Evolutionary conservation across 495 filamentous ascomycete species (phyloP), one percentile per base, ranked within the genome.

Genomic region (Hypoxylon fuscum): DNA sequence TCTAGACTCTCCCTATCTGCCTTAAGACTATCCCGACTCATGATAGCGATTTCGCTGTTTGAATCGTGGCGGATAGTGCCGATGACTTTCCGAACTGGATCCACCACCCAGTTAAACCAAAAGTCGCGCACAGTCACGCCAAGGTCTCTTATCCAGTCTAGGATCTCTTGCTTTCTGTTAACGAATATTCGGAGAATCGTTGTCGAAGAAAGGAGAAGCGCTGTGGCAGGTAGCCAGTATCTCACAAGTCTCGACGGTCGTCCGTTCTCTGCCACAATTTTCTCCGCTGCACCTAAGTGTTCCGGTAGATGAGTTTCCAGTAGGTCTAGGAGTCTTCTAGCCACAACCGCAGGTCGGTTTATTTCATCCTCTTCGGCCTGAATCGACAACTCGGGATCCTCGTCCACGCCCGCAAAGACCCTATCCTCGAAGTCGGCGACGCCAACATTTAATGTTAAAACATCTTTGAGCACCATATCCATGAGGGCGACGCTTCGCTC

Each of bases 91-190:
- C 84, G 84, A 2, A 86, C 76, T 0, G 95, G 95, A 14, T 93
- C 88, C 15, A 98, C 76, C 12, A 98, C 90, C 95, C 95, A 98
- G 72, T 98, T 98, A 41, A 83, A 75, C 88, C 91, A 97, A 68
- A 98, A 98, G 71, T 96, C 95, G 42, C 91, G 76, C 0, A 87
- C 77, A 3, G 95, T 98, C 0, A 77, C 68, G 7, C 90, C 92
- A 17, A 96, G 74, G 55, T 93, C 86, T 1, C 78, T 73, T 31
- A 96, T 78, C 95, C 92, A 97, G 35, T 81, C 77, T 18, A 88
- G 54, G 15, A 98, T 85, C 43, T 90, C 88, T 9, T 88, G 86
- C 68, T 85, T 86, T 11, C 85, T 82, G 68, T 87, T 88, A 49
- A 87, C 74, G 17, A 93, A 64, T 43, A 96, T 83, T n/a, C 87